Evolutionary conservation across 2,329 filamentous ascomycete species (phyloP), one percentile per base, ranked within the genome.

Genomic region (Fusarium sterilihyphosum): DNA sequence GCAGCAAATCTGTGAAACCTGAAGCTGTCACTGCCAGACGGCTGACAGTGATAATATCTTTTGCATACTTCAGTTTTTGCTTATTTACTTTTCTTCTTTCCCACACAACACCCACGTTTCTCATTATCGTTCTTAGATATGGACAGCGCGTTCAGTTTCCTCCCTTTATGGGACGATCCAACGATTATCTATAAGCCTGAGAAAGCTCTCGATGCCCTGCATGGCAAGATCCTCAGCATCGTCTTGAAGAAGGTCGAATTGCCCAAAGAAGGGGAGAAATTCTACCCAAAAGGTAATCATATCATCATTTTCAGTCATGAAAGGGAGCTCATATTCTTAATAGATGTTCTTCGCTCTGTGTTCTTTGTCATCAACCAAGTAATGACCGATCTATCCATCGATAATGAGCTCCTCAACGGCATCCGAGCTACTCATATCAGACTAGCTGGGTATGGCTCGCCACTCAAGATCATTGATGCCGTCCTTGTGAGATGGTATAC

Each of bases 141-240:
- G 78, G 76, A 78, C 35, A 78, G 61, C 46, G 61, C 77, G 18
- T 76, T 71, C 63, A 76, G 66, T 35, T 76, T 80, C 63, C 61
- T 59, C 18, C 76, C 78, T 37, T 52, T 78, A 24, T 80, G 76
- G 76, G 63, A 64, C 9, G 47, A 63, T 24, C 58, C 65, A 17
- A 63, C 71, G 18, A 64, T 79, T 14, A 47, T 73, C 22, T 26
- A 56, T 17, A 75, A 65, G 47, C 69, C 73, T 12, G 53, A 65
- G 9, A 44, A 56, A 20, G 65, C 56, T 35, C 46, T 73, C 29
- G 33, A 52, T 24, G 22, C 47, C 33, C 60, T 61, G 53, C 57
- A 69, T 58, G 31, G 31, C 49, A 44, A 64, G 59, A n/a, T 52
- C 44, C n/a, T 56, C 12, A n/a, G 50, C 12, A 47, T 58, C 17